phyloP scores from a whole-genome alignment of 176 grass and related monocot species.

The Bonia amplexicaulis region DNA sequence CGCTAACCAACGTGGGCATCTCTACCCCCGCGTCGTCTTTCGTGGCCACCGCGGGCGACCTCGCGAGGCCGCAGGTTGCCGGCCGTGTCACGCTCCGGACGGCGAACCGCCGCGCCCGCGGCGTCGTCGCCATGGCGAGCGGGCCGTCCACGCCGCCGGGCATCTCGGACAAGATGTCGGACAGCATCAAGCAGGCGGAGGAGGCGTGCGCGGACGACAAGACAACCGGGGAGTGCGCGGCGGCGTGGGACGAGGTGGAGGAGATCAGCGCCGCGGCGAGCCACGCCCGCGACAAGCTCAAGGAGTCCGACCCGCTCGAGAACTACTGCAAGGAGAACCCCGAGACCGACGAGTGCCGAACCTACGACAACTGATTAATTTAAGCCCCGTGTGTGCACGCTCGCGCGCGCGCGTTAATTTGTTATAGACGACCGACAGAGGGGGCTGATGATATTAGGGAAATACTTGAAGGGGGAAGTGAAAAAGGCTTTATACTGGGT shows the following conservation, averaged over 20 bases:
- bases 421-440: background rate
- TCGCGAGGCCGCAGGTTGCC: conserved; percentile 11
- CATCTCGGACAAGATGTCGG: conserved; percentile 77
- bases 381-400: background rate
- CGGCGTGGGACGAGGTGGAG: conserved; percentile 94
- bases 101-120: background rate
- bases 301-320: conserved; percentile 73
- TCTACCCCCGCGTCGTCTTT: conserved; percentile 34
- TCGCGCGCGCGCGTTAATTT: background rate
- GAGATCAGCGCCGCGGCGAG: conserved; percentile 86
- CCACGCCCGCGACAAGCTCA: conserved; percentile 83
- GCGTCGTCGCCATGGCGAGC: conserved; percentile 36
- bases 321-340: conserved; percentile 92
- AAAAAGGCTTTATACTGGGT: background rate
- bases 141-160: conserved; percentile 55
- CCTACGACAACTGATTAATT: conserved; percentile 70
- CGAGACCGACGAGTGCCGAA: conserved; percentile 81
- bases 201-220: conserved; percentile 51
- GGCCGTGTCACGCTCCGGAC: conserved; percentile 5
- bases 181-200: conserved; percentile 91
- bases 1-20: conserved; percentile 39
- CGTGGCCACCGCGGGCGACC: conserved; percentile 6
- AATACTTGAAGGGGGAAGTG: background rate
- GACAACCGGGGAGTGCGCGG: conserved; percentile 58
- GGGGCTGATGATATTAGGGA: background rate